phyloP scores from a whole-genome alignment of 139 green algal species.

The Chlamydomonas sp. region DNA sequence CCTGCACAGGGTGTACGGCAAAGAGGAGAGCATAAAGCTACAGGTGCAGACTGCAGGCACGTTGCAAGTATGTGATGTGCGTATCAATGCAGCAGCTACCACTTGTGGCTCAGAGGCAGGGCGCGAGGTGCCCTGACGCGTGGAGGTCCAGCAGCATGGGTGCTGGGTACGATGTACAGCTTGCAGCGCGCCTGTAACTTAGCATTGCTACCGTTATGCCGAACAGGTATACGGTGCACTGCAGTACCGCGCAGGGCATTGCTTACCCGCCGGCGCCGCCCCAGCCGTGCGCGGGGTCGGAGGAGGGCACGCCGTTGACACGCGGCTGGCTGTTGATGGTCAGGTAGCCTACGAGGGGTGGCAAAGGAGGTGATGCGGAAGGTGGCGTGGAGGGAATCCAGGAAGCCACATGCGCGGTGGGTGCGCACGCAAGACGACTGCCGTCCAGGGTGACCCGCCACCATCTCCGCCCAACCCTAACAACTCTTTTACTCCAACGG shows the following conservation, averaged over 20 bases:
- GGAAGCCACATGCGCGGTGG: too few species aligned
- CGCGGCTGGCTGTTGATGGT: conserved; percentile 84
- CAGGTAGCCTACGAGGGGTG: conserved; percentile 47
- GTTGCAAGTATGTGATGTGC: background rate
- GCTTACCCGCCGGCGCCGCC: conserved; percentile 70
- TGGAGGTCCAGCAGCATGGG: too few species aligned
- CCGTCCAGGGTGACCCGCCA: too few species aligned
- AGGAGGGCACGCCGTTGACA: conserved; percentile 71
- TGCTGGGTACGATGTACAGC: too few species aligned
- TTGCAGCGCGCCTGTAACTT: too few species aligned
- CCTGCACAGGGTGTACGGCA: background rate
- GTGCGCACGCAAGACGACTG: too few species aligned
- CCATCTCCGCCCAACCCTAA: too few species aligned
- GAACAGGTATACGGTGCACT: background rate
- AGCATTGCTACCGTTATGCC: too few species aligned
- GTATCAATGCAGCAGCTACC: background rate
- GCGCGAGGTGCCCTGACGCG: too few species aligned
- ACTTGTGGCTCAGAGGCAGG: too few species aligned
- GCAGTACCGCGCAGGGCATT: background rate
- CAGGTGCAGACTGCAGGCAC: background rate
- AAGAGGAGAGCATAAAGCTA: background rate
- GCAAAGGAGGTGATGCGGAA: background rate
- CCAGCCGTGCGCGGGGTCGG: conserved; percentile 74
- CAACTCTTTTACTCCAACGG: too few species aligned
- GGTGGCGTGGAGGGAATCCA: too few species aligned